These are phyloP conservation scores for Globisporangium emineosum DNA, from an alignment of 352 stramenopile species.

Conservation along the genomic window DNA sequence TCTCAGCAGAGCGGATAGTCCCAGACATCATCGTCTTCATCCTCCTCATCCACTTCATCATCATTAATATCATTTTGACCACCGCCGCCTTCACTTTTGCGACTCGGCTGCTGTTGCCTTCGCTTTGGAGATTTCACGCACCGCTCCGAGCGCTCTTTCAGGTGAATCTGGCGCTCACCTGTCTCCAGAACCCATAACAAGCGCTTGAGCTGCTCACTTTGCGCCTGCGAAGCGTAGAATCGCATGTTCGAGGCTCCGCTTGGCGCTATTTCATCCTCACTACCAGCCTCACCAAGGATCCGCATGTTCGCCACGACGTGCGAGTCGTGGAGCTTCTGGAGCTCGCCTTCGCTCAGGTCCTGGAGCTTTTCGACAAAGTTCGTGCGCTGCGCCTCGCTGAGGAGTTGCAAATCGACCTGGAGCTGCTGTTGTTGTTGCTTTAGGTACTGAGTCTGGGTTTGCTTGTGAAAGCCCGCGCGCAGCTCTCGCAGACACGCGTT, in stretches of 20 bases:
- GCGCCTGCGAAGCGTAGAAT: conserved; percentile 49
- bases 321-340: conserved; percentile 37
- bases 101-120: background rate
- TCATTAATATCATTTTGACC: conserved; percentile 13
- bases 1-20: conserved; percentile 44
- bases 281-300: conserved; percentile 24
- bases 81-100: background rate
- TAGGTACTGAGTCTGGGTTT: background rate
- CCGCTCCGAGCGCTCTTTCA: conserved; percentile 22
- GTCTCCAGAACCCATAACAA: conserved; percentile 64
- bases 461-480: conserved; percentile 1
- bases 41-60: conserved; percentile 27
- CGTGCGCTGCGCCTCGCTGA: conserved; percentile 34
- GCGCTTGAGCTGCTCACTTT: conserved; percentile 49
- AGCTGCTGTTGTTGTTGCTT: background rate
- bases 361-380: conserved; percentile 72
- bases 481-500: conserved; percentile 32
- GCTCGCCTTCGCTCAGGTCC: conserved; percentile 51
- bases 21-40: conserved; percentile 58
- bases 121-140: conserved; percentile 9
- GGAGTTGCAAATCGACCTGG: background rate
- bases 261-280: background rate
- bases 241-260: conserved; percentile 25
- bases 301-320: conserved; percentile 36
- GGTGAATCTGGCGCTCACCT: conserved; percentile 21